These are phyloP conservation scores for Rhododendron molle DNA, from an alignment of 148 eudicot genomes.

Conservation along the genomic window DNA sequence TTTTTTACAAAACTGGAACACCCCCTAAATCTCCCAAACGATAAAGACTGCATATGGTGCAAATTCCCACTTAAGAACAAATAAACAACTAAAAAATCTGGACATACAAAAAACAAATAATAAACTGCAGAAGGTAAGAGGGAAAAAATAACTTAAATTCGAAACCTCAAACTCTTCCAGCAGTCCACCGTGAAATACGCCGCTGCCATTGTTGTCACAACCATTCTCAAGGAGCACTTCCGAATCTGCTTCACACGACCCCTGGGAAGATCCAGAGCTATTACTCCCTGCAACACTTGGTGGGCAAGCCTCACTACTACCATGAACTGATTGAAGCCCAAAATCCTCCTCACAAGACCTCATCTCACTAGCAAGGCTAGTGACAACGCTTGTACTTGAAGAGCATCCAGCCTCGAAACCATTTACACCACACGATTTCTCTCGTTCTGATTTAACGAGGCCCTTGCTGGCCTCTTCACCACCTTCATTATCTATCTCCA, in stretches of 20 bases:
- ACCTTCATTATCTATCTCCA: neutral
- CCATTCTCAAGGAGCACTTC: constrained; percentile 20
- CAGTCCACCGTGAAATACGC: constrained; percentile 26
- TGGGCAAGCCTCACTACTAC: constrained; percentile 16
- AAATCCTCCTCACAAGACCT: constrained; percentile 15
- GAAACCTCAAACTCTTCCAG: constrained; percentile 41
- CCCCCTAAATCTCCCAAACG: neutral
- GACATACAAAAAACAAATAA: neutral
- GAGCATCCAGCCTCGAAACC: constrained; percentile 8
- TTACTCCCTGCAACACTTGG: constrained; percentile 34
- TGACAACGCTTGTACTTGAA: constrained; percentile 21
- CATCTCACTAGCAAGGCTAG: constrained; percentile 20
- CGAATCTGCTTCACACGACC: constrained; percentile 26
- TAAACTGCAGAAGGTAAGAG: neutral
- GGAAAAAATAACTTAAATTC: constrained; percentile 19
- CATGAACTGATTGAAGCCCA: constrained; percentile 17
- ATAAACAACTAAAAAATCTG: neutral
- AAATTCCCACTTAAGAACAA: neutral
- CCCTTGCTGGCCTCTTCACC: constrained; percentile 5
- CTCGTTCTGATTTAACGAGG: constrained; percentile 12
- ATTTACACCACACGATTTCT: constrained; percentile 10
- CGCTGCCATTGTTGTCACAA: constrained; percentile 11
- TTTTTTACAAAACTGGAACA: too few species aligned
- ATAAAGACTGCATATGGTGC: neutral
- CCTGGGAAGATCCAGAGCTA: constrained; percentile 17